phyloP scores from a whole-genome alignment of 805 yeast species.

The Brettanomyces naardenensis region DNA sequence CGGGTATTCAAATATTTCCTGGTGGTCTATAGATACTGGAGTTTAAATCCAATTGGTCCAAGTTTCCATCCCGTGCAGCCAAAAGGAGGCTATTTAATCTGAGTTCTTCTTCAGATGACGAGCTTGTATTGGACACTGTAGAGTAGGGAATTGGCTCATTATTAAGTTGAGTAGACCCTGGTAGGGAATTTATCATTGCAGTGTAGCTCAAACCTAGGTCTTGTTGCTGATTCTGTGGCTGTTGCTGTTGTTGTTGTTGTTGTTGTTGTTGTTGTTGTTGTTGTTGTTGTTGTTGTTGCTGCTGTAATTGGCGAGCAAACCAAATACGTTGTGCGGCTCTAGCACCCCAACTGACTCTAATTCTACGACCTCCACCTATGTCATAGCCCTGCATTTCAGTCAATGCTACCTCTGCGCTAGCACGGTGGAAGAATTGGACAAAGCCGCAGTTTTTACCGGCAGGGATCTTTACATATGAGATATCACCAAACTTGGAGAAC shows the following conservation, averaged over 20 bases:
- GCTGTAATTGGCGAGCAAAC: constrained; percentile 26
- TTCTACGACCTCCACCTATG: constrained; percentile 61
- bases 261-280: constrained; percentile 15
- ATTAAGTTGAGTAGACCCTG: constrained; percentile 7
- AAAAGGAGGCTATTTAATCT: constrained; percentile 44
- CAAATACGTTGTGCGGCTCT: constrained; percentile 40
- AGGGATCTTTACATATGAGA: constrained; percentile 73
- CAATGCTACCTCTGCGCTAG: constrained; percentile 81
- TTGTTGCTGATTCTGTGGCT: constrained; percentile 12
- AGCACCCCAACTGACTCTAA: constrained; percentile 82
- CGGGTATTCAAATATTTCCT: not conserved
- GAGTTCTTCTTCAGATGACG: constrained; percentile 13
- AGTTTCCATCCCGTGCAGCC: constrained; percentile 35
- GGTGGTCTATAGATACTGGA: constrained; percentile 28
- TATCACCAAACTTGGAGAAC: constrained; percentile 64
- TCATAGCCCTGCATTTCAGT: constrained; percentile 85
- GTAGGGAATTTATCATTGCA: constrained; percentile 12
- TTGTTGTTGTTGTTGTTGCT: constrained; percentile 18
- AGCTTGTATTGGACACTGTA: constrained; percentile 11
- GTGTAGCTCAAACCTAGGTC: constrained; percentile 6
- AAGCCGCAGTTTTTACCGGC: constrained; percentile 76
- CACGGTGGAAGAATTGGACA: constrained; percentile 70
- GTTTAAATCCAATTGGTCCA: constrained; percentile 41
- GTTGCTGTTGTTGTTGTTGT: constrained; percentile 17
- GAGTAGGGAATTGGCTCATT: constrained; percentile 22